Conservation (phyloP, 306 rosid species). For the Vigna radiata region DNA sequence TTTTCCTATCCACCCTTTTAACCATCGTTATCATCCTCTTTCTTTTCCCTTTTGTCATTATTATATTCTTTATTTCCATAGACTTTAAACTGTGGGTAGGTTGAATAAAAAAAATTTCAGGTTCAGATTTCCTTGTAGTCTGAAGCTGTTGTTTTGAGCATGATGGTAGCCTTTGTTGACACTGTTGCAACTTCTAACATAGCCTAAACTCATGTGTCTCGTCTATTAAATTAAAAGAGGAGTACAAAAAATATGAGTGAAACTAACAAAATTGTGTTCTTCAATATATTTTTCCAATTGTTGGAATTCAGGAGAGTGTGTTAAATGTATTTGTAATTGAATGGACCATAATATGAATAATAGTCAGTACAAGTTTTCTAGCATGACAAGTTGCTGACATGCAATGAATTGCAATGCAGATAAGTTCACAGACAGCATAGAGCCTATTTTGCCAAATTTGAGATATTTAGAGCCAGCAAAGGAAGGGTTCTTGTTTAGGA, state of each 20-base stretch:
- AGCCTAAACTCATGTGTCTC: neutral
- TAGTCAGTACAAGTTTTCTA: constrained; percentile 4
- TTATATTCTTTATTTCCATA: constrained; percentile 1
- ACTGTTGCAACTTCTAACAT: neutral
- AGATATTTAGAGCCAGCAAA: constrained; percentile 64
- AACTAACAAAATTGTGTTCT: neutral
- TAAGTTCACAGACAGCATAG: constrained; percentile 77
- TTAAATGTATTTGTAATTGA: constrained; percentile 24
- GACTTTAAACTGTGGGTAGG: constrained; percentile 35
- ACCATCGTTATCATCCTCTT: constrained; percentile 37
- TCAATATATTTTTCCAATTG: neutral
- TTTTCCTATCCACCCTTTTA: constrained; percentile 27
- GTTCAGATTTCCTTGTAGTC: constrained; percentile 2
- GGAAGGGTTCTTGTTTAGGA: constrained; percentile 77
- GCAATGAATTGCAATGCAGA: constrained; percentile 65
- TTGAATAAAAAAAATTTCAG: neutral
- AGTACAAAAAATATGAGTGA: neutral
- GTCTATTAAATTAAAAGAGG: neutral
- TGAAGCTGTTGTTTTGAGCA: constrained; percentile 6
- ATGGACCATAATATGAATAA: neutral
- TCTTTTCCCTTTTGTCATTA: constrained; percentile 40
- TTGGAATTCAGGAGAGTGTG: neutral
- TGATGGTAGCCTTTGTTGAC: constrained; percentile 1
- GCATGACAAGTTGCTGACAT: constrained; percentile 18
- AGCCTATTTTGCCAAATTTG: constrained; percentile 60